Percentiles rank a stretch among this genome's conserved stretches.
These are phyloP conservation scores for Hymenoscyphus fructigenus DNA, from an alignment of 2,329 filamentous ascomycete genomes.

Conservation along the genomic window DNA sequence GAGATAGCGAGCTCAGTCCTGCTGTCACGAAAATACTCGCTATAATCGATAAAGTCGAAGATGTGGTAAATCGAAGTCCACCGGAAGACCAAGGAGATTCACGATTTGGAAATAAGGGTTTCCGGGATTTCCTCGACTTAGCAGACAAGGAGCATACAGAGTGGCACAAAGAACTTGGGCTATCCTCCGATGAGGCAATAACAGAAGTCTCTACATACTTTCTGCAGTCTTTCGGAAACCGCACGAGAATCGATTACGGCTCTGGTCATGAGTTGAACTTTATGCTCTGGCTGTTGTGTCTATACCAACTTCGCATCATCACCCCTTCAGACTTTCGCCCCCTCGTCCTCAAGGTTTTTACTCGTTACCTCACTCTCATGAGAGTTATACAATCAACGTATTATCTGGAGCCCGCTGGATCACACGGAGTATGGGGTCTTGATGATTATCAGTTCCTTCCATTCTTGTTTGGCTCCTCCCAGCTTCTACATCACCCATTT, in stretches of 20 bases:
- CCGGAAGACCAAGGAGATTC: constrained; percentile 85
- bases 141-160: constrained; percentile 49
- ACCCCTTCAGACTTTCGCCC: constrained; percentile 65
- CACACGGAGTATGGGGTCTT: constrained; percentile 95
- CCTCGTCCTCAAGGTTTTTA: constrained; percentile 76
- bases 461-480: constrained; percentile 90
- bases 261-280: constrained; percentile 98
- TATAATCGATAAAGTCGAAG: constrained; percentile 69
- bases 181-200: constrained; percentile 53
- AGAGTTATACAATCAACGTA: constrained; percentile 85
- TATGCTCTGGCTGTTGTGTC: constrained; percentile 91
- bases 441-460: constrained; percentile 98
- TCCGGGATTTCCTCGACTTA: constrained; percentile 76
- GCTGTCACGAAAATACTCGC: constrained; percentile 62
- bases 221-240: constrained; percentile 80
- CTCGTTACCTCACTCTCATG: constrained; percentile 82
- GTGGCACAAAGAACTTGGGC: constrained; percentile 65
- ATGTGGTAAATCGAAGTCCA: constrained; percentile 67
- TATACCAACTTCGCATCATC: constrained; percentile 75
- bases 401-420: constrained; percentile 94
- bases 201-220: constrained; percentile 79
- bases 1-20: constrained; percentile 55
- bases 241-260: constrained; percentile 88
- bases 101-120: constrained; percentile 91
- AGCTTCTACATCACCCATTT: constrained; percentile 80